Evolutionary conservation across 163 green algal species (phyloP), one percentile per base, ranked within the genome.

Genomic region (Volvox carteri): DNA sequence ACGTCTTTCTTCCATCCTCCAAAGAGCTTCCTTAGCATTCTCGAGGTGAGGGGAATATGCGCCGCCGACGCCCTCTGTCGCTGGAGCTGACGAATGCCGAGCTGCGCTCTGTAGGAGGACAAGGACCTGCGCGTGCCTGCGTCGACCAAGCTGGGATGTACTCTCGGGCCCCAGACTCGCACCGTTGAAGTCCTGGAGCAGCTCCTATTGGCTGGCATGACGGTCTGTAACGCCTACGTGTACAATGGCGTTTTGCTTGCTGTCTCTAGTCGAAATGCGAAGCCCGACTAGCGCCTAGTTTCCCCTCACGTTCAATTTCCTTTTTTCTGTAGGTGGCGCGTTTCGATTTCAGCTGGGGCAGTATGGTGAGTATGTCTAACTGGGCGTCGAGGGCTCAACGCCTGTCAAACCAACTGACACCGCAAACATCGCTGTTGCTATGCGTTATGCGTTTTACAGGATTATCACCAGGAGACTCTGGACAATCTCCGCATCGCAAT

Each of bases 401-500:
- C n/a, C n/a, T n/a, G n/a, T n/a, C n/a, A n/a, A n/a, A n/a, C n/a
- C n/a, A n/a, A n/a, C n/a, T n/a, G n/a, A n/a, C n/a, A n/a, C n/a
- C n/a, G n/a, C n/a, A n/a, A n/a, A n/a, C n/a, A n/a, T n/a, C n/a
- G n/a, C n/a, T n/a, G n/a, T n/a, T n/a, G n/a, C 67, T 7, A 12
- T 65, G 8, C 54, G 5, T 65, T 65, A 65, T 65, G 54, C 54
- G 5, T 46, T n/a, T n/a, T 78, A n/a, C 86, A 91, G 67, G 92
- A 95, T 37, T 96, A 95, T 84, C 95, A 98, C 90, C 92, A 94
- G 65, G 60, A 90, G 62, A 94, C 92, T 7, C 86, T 98, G 58
- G 46, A 93, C 25, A 98, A 98, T 72, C 90, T 98, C 60, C 79
- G 92, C 2, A 48, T 85, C 33, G 96, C 96, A 2, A 95, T 97